A percentile compares a stretch with the other conserved stretches of the same genome.
These are phyloP conservation scores for Gastrolobium villosum DNA, from an alignment of 306 rosid genomes.

Conservation along the genomic window DNA sequence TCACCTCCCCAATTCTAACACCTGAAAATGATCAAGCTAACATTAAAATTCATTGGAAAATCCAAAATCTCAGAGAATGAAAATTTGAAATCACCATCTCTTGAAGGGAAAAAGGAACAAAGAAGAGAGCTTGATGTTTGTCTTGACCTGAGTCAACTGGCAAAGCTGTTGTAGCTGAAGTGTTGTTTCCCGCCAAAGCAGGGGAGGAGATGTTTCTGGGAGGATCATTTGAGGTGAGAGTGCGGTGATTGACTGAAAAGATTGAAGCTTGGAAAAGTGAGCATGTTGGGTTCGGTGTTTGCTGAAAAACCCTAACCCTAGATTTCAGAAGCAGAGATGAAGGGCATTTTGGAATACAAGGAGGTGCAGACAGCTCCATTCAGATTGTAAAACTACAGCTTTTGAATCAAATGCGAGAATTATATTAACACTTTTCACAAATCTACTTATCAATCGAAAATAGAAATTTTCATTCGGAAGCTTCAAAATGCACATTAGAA, in stretches of 20 bases:
- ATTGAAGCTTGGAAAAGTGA: conserved; percentile 38
- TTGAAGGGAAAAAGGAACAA: not conserved
- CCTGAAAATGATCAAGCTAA: conserved; percentile 52
- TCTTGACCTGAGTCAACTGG: conserved; percentile 59
- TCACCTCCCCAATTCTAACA: conserved; percentile 86
- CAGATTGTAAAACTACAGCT: not conserved
- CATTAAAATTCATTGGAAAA: conserved; percentile 23
- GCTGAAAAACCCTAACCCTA: conserved; percentile 54
- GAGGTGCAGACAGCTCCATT: conserved; percentile 70
- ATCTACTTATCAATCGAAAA: too few species aligned
- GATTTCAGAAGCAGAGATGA: conserved; percentile 57
- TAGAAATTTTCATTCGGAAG: too few species aligned
- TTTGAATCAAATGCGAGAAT: too few species aligned
- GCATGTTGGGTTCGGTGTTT: conserved; percentile 22
- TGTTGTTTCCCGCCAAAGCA: conserved; percentile 54
- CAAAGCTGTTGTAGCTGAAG: conserved; percentile 53
- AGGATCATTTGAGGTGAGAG: conserved; percentile 49
- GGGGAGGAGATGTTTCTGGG: conserved; percentile 49
- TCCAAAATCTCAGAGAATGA: not conserved
- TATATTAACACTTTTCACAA: too few species aligned
- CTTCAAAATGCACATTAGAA: too few species aligned
- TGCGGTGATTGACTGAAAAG: conserved; percentile 46
- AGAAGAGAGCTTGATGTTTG: conserved; percentile 24
- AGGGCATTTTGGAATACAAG: conserved; percentile 52
- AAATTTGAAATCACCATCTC: conserved; percentile 2